These are phyloP conservation scores for Murraya paniculata DNA, from an alignment of 345 rosid genomes.

Conservation along the genomic window DNA sequence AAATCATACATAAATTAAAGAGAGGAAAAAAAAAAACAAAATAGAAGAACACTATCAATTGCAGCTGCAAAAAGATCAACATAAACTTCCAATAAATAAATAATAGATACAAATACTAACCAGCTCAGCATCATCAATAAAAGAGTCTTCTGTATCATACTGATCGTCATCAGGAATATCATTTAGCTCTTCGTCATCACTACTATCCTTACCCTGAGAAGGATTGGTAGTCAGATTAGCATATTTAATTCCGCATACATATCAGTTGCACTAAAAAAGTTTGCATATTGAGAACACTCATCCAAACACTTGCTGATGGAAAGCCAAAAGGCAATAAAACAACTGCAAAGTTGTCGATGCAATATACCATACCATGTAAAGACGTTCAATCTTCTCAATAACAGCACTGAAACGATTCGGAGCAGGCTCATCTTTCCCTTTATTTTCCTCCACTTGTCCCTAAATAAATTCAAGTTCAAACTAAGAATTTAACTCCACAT, in stretches of 20 bases:
- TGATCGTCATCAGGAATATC: conserved; percentile 89
- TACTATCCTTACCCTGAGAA: conserved; percentile 85
- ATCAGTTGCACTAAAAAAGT: neutral
- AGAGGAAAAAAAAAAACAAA: neutral
- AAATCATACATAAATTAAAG: neutral
- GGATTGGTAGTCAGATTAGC: conserved; percentile 19
- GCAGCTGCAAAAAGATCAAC: neutral
- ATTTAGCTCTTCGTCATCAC: conserved; percentile 86
- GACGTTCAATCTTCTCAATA: conserved; percentile 94
- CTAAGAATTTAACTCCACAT: conserved; percentile 9
- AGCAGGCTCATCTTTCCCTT: conserved; percentile 52
- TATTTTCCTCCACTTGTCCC: conserved; percentile 52
- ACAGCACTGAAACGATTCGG: conserved; percentile 82
- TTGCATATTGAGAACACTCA: neutral
- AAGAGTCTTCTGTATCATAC: conserved; percentile 95
- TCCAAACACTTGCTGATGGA: neutral
- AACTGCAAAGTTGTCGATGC: neutral
- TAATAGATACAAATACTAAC: conserved; percentile 40
- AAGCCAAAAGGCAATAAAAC: neutral
- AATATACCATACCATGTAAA: conserved; percentile 61
- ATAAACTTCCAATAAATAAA: neutral
- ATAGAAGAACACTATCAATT: neutral
- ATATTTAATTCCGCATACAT: conserved; percentile 4
- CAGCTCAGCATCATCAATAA: conserved; percentile 93
- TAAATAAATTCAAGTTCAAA: conserved; percentile 26